A percentile compares a stretch with the other conserved stretches of the same genome.
Evolutionary conservation across 495 filamentous ascomycete species (phyloP).

Genomic region (Aspergillus cavernicola): DNA sequence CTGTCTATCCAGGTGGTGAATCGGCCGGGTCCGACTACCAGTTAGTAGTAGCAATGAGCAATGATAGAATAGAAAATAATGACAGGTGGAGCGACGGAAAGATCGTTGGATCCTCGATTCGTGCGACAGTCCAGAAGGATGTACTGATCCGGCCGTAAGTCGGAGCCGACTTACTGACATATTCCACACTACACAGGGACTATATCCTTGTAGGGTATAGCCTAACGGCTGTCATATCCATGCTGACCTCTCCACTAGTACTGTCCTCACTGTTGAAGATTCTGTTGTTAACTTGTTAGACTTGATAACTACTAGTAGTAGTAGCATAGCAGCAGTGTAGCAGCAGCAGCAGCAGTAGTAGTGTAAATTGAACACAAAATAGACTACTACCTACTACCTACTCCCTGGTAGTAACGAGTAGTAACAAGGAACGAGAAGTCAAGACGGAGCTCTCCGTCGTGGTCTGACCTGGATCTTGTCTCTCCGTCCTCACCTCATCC

Average conservation of each 20-base stretch:
- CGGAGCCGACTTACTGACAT: constrained; percentile 3
- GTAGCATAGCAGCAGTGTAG: no score
- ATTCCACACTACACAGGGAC: no score
- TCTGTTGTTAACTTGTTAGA: no score
- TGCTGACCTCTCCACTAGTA: no score
- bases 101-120: constrained; percentile 8
- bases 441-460: neutral
- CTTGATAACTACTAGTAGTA: no score
- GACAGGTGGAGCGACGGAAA: constrained; percentile 8
- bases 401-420: no score
- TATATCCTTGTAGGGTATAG: neutral
- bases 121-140: neutral
- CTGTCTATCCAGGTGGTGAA: constrained; percentile 1
- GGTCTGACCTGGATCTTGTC: neutral
- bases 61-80: neutral
- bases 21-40: constrained; percentile 8
- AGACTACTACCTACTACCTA: no score
- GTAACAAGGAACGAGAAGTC: no score
- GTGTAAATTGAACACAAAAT: no score
- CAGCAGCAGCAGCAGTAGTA: no score
- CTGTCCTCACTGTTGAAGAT: no score
- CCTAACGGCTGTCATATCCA: neutral
- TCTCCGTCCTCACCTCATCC: neutral
- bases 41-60: no score
- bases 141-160: neutral